Base-by-base conservation (phyloP, 2,329 filamentous ascomycete species). In the Pseudohalonectria lignicola region DNA sequence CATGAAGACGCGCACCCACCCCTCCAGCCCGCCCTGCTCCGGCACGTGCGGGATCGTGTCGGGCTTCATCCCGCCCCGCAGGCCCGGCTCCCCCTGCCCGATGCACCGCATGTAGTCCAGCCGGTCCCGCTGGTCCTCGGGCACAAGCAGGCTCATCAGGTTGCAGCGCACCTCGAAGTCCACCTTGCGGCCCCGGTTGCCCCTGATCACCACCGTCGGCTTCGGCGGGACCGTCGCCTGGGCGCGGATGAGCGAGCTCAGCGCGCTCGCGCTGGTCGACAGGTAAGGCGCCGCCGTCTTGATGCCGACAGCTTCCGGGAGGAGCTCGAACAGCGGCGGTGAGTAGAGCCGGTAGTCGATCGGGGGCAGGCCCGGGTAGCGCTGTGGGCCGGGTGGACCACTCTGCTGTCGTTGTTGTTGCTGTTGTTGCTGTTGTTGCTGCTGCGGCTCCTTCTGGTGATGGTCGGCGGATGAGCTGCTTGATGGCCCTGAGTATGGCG, bases 91-190 rank as follows among this genome's bases (percentile, higher is more conserved):
- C 28, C 63, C 67, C 15, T 53, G 50, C 1, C 55, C 56, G 10
- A 74, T 67, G 41, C 68, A 66, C 17, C 69, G 66, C 32, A 74
- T 57, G 51, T 75, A 76, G 48, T 75, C 67, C 50, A 72, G 62
- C 19, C 67, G 61, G 26, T 57, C 47, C 18, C 49, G 51, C 7
- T 59, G 51, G 39, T 67, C 61, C 3, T 69, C 64, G 0, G 69
- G 61, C 2, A 74, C 59, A 5, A 76, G 57, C 10, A 75, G 55
- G 34, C 54, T 59, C 66, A 76, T 69, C 15, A 74, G 55, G 49
- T 76, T 76, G 31, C 75, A 54, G 47, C 64, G 67, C 41, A 76
- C 52, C 40, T 66, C 61, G 45, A 76, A 76, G 50, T 75, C 71
- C 23, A 67, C 47, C 43, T 49, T 55, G 41, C 54, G 51, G n/a